Evolutionary conservation across 371 early-diverging fungal species (phyloP), one percentile per base, ranked within the genome.

Genomic region (Rhizopus stolonifer): DNA sequence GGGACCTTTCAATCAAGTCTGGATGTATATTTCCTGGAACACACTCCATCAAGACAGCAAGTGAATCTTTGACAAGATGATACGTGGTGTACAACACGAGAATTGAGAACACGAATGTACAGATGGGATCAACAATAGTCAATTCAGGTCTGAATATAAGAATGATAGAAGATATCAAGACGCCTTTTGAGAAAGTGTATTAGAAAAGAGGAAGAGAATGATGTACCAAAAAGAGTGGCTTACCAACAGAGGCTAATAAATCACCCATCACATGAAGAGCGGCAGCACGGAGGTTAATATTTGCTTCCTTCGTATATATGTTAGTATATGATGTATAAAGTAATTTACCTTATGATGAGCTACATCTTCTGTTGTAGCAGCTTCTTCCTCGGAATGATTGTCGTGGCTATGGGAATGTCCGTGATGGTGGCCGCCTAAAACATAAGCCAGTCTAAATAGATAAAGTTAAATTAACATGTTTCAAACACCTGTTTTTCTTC

Each of bases 251-350:
- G 0, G 88, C 88, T 18, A 93, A 67, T 14, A 93, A 64, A 65
- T 95, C 95, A 13, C 93, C 93, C 23, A 95, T 65, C 19, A 92
- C 92, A 67, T 95, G 93, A 47, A 87, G 72, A 15, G 84, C 80
- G 8, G 90, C 87, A 24, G 91, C 86, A 24, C 84, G 74, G 22
- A 90, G 73, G 54, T 89, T 89, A 52, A 90, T 79, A 51, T 85
- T 89, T 25, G 70, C 44, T 63, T 79, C 76, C 79, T 80, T 29
- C 10, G 31, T 7, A 29, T 29, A 29, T n/a, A n/a, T n/a, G n/a
- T n/a, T n/a, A n/a, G n/a, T n/a, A n/a, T n/a, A n/a, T n/a, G n/a
- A n/a, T n/a, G n/a, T n/a, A n/a, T n/a, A n/a, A n/a, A n/a, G n/a
- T n/a, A n/a, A n/a, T n/a, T n/a, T n/a, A n/a, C 54, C 38, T 59